Conservation (phyloP, 257 asterid genomes). For the Przewalskia tangutica region DNA sequence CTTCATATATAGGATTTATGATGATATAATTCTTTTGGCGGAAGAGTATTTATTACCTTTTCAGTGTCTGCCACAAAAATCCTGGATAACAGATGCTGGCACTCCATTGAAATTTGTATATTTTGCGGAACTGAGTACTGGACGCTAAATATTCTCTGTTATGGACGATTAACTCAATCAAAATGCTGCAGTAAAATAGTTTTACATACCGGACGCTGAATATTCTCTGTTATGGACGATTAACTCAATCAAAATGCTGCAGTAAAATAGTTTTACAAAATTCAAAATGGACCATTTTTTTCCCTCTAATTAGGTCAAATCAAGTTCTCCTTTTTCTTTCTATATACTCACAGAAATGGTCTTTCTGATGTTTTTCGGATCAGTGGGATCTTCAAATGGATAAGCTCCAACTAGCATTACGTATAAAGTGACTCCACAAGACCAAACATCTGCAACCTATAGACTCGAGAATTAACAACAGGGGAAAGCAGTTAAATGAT, state of each 20-base stretch:
- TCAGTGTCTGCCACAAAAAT: constrained; percentile 26
- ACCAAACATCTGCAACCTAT: constrained; percentile 38
- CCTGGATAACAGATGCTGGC: constrained; percentile 23
- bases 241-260: constrained; percentile 4
- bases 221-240: constrained; percentile 19
- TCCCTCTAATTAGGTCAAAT: background rate
- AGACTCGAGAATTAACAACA: background rate
- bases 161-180: background rate
- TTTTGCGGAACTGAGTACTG: constrained; percentile 24
- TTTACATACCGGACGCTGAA: constrained; percentile 13
- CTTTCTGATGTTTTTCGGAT: constrained; percentile 24
- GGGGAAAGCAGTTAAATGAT: background rate
- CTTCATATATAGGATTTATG: background rate
- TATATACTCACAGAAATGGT: constrained; percentile 19
- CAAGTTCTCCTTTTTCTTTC: background rate
- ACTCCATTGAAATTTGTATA: constrained; percentile 17
- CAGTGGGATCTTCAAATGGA: constrained; percentile 28
- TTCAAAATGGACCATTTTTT: background rate
- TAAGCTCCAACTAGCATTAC: constrained; percentile 31
- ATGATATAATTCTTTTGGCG: background rate
- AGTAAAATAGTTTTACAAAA: background rate
- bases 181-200: background rate
- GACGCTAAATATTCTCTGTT: constrained; percentile 27
- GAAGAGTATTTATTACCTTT: constrained; percentile 12
- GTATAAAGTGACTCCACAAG: constrained; percentile 32